Evolutionary conservation across 331 rosid species (phyloP).

Genomic region (Quercus phellos): DNA sequence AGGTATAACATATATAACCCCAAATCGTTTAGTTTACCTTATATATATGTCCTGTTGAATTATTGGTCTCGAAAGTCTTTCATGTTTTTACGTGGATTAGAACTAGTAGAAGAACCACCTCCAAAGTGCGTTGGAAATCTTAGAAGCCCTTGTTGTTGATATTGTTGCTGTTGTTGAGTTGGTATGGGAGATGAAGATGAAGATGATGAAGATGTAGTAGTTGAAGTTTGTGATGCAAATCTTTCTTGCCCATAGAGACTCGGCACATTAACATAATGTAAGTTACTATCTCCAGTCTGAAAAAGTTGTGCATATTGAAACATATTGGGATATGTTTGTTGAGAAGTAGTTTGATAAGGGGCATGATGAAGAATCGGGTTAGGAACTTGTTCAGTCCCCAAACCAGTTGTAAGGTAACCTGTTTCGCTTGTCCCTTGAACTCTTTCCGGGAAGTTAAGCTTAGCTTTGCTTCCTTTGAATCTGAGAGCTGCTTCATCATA

Average conservation of each 20-base stretch:
- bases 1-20: background rate
- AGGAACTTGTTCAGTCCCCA: slow-evolving; percentile 4
- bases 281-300: background rate
- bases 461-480: slow-evolving; percentile 94
- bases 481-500: slow-evolving; percentile 83
- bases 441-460: slow-evolving; percentile 82
- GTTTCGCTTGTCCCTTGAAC: slow-evolving; percentile 41
- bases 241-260: slow-evolving; percentile 13
- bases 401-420: slow-evolving; percentile 31
- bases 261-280: slow-evolving; percentile 7
- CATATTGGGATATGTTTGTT: slow-evolving; percentile 18
- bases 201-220: slow-evolving; percentile 18
- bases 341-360: slow-evolving; percentile 21
- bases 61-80: slow-evolving; percentile 1
- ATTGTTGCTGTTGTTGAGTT: slow-evolving; percentile 26
- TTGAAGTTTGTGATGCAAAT: background rate
- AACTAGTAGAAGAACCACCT: slow-evolving; percentile 34
- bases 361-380: slow-evolving; percentile 8
- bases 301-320: slow-evolving; percentile 20
- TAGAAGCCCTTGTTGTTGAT: slow-evolving; percentile 21
- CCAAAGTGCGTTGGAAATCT: slow-evolving; percentile 42
- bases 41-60: background rate
- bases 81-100: slow-evolving; percentile 30
- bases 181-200: slow-evolving; percentile 21
- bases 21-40: background rate